Evolutionary conservation across 768 basidiomycete species (phyloP).

Genomic region (Auricularia heimuer): DNA sequence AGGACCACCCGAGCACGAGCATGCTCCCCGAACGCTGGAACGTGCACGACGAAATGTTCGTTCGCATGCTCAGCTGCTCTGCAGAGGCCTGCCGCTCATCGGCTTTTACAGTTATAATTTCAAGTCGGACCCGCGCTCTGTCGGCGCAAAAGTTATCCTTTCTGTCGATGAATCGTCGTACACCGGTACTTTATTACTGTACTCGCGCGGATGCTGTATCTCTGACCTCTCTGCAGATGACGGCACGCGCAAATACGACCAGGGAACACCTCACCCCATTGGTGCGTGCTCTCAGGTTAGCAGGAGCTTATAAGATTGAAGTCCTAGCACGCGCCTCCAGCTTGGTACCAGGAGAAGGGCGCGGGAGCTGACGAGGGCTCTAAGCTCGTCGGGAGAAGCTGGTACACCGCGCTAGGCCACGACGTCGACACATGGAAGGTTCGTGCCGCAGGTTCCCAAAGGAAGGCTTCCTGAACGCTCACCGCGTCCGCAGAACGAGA

Average conservation of each 20-base stretch:
- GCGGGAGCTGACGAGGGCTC: constrained; percentile 46
- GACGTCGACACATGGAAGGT: constrained; percentile 70
- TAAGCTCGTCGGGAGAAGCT: constrained; percentile 55
- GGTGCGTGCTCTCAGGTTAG: constrained; percentile 30
- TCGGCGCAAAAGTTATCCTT: constrained; percentile 55
- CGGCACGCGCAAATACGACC: constrained; percentile 42
- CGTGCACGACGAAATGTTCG: constrained; percentile 53
- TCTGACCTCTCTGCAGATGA: constrained; percentile 24
- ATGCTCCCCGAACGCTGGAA: constrained; percentile 43
- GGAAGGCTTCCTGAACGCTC: neutral
- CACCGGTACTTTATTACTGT: constrained; percentile 28
- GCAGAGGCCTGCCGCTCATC: constrained; percentile 4
- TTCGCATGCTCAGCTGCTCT: constrained; percentile 21
- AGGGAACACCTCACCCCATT: constrained; percentile 70
- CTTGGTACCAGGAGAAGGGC: constrained; percentile 76
- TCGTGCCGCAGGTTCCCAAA: constrained; percentile 13
- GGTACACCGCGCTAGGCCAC: constrained; percentile 78
- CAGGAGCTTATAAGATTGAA: neutral
- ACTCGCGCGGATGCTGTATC: neutral
- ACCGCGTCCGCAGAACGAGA: constrained; percentile 38
- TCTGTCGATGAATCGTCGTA: constrained; percentile 59
- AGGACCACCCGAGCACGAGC: constrained; percentile 51
- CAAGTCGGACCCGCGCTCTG: constrained; percentile 53
- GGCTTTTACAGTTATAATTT: constrained; percentile 49
- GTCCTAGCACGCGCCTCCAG: constrained; percentile 25